Base-by-base conservation (phyloP, 1,139 yeast species). In the Diutina mesorugosa region DNA sequence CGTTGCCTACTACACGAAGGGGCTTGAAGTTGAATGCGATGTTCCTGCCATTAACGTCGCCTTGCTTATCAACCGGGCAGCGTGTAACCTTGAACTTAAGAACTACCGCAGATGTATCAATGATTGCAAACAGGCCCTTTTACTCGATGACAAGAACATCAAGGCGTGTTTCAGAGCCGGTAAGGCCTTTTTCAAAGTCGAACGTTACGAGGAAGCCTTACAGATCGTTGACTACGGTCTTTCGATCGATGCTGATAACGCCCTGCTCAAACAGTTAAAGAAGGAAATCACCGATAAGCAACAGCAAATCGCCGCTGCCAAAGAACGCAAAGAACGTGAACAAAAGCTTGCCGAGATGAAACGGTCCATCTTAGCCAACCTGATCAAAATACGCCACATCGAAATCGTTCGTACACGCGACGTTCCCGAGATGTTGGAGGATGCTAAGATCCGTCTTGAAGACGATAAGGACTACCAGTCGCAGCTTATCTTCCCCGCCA, bases 151-250 rank as follows among this genome's bases (percentile, higher is more conserved):
- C 1, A 77, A 74, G 60, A 89, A 85, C 65, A 73, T 85, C 57
- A 95, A 95, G 70, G 97, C 98, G 0, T 80, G 88, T 62, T 95
- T 76, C 67, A 77, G 99, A 63, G 83, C 95, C 47, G 95, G 91
- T 0, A 85, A 78, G 65, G 97, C 99, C 0, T 88, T 87, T 62
- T 74, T 83, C 57, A 79, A 81, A 0, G 76, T 93, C 7, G 87
- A 80, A 18, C 79, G 80, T 60, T 77, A 73, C 57, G 90, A 87
- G 18, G 98, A 93, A 64, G 91, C 95, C 1, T 71, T 73, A 52
- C 83, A 81, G 58, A 77, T 90, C 6, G 69, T 87, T 55, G 73
- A 78, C 50, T 88, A 87, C 64, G 96, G 95, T 0, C 64, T 80
- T 57, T 67, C 71, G 0, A 61, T 87, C 47, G 95, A 87, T 59